Conservation (phyloP, 495 filamentous ascomycete genomes). For the Neurospora pannonica region DNA sequence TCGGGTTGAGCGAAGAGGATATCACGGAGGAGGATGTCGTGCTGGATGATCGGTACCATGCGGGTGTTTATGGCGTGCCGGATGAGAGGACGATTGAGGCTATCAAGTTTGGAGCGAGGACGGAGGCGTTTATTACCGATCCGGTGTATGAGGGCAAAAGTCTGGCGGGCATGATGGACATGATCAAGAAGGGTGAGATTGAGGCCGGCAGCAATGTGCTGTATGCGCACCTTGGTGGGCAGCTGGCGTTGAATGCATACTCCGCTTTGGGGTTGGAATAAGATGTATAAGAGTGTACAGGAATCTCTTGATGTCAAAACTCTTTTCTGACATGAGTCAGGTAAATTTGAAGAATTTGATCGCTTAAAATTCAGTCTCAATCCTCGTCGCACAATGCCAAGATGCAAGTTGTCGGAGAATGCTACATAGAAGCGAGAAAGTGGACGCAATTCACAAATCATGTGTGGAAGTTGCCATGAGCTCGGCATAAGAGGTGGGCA, state of each 20-base stretch:
- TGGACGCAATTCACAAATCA: not conserved
- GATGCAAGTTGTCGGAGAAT: not conserved
- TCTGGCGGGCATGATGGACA: slow-evolving; percentile 53
- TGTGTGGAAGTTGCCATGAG: not conserved
- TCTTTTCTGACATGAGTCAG: not conserved
- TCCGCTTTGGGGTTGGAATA: slow-evolving; percentile 9
- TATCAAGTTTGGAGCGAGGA: slow-evolving; percentile 49
- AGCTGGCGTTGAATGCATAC: slow-evolving; percentile 54
- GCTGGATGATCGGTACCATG: slow-evolving; percentile 54
- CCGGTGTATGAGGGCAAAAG: slow-evolving; percentile 63
- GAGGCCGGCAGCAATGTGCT: slow-evolving; percentile 43
- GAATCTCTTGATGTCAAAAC: too few relatives aligned
- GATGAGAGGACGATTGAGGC: slow-evolving; percentile 49
- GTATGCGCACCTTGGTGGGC: slow-evolving; percentile 57
- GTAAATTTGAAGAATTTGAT: not conserved
- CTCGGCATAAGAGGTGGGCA: not conserved
- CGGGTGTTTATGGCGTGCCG: slow-evolving; percentile 49
- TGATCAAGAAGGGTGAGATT: slow-evolving; percentile 50
- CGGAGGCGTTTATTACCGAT: slow-evolving; percentile 58
- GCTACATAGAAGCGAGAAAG: not conserved
- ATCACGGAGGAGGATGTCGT: slow-evolving; percentile 47
- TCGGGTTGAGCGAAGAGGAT: slow-evolving; percentile 45
- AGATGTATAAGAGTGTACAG: not conserved
- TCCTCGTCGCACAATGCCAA: not conserved
- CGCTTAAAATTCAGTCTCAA: not conserved